These are phyloP conservation scores for Centrapalus pauciflorus DNA, from an alignment of 129 eudicot genomes.

Conservation along the genomic window DNA sequence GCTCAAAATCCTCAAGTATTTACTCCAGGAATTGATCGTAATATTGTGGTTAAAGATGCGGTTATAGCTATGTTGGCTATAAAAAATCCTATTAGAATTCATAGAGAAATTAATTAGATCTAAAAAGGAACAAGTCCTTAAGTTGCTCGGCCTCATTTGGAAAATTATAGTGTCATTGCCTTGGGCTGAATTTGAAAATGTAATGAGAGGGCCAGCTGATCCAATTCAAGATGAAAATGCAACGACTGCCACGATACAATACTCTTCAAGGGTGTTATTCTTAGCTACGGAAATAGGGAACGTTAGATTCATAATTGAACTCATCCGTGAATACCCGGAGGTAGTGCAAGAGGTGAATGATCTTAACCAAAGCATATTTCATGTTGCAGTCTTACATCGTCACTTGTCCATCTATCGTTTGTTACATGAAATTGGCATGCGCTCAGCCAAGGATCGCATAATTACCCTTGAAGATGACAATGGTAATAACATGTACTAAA, in stretches of 20 bases:
- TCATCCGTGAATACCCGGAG: conserved; percentile 5
- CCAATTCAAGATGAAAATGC: neutral
- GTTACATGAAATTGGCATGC: neutral
- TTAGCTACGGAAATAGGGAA: conserved; percentile 16
- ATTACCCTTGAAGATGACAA: neutral
- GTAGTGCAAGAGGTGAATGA: conserved; percentile 9
- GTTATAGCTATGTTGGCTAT: no score
- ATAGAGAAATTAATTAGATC: no score
- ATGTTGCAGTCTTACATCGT: conserved; percentile 16
- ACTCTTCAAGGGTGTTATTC: neutral
- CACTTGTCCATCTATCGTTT: neutral
- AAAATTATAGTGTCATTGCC: no score
- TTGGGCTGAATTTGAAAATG: no score
- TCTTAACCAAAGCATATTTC: conserved; percentile 12
- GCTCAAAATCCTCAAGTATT: conserved; percentile 31
- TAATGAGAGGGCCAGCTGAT: neutral
- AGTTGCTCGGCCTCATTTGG: no score
- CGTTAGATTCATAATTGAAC: neutral
- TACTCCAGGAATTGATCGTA: no score
- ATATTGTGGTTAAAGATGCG: no score
- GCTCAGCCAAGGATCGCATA: neutral
- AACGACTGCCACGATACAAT: neutral
- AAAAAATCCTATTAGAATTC: no score
- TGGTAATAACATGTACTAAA: conserved; percentile 9
- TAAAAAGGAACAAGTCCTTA: no score